These are phyloP conservation scores for Penicillium digitatum DNA, from an alignment of 2,329 filamentous ascomycete species.

Conservation along the genomic window DNA sequence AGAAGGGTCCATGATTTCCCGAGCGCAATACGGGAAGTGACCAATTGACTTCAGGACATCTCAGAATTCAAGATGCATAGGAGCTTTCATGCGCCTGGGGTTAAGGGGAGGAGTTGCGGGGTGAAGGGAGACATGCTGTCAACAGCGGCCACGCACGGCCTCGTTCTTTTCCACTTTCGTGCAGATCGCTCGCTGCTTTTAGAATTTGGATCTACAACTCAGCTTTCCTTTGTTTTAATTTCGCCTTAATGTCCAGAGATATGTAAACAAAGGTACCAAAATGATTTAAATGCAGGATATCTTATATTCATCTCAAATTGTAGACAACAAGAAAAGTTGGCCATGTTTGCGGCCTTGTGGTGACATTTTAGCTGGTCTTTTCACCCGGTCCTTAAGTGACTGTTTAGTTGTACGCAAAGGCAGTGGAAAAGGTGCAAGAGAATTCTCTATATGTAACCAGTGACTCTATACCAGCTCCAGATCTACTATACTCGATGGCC, in stretches of 20 bases:
- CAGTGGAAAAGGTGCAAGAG: too few species aligned
- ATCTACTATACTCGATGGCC: neutral
- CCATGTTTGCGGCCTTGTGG: too few species aligned
- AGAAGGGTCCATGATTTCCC: conserved; percentile 42
- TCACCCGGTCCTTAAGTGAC: too few species aligned
- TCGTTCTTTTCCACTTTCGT: conserved; percentile 7
- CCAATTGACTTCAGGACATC: conserved; percentile 28
- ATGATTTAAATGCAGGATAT: too few species aligned
- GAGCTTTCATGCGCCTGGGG: conserved; percentile 3
- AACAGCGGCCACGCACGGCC: conserved; percentile 9
- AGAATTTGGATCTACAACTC: neutral
- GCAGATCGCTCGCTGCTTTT: conserved; percentile 5
- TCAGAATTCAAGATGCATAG: neutral
- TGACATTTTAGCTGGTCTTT: too few species aligned
- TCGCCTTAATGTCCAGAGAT: neutral
- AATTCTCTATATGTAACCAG: too few species aligned
- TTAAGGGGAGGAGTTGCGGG: conserved; percentile 7
- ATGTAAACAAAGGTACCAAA: too few species aligned
- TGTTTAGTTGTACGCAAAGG: too few species aligned
- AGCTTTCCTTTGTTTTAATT: neutral
- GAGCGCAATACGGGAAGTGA: conserved; percentile 23
- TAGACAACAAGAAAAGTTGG: too few species aligned
- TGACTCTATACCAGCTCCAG: neutral
- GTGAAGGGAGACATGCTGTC: conserved; percentile 10
- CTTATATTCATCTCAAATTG: too few species aligned